A percentile compares a stretch with the other conserved stretches of the same genome.
Conservation (phyloP, 371 early-diverging fungal species). For the Mucor racemosus region DNA sequence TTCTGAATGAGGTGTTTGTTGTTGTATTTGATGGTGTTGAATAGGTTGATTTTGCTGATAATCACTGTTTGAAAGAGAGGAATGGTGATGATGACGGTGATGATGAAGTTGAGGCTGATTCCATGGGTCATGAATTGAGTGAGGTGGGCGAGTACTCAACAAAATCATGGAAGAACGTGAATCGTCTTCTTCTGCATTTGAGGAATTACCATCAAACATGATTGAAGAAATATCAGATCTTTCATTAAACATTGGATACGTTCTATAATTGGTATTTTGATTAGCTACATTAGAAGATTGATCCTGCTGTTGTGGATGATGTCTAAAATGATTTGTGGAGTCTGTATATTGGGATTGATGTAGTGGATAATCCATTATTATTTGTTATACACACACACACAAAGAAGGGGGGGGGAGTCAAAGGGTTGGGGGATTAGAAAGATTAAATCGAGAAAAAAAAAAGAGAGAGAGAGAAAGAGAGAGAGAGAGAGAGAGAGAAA, state of each 20-base stretch:
- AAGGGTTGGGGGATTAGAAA: not conserved
- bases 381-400: not conserved
- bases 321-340: not conserved
- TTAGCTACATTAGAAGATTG: not conserved
- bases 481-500: not conserved
- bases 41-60: slow-evolving; percentile 4
- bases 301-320: not conserved
- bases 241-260: slow-evolving; percentile 12
- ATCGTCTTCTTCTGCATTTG: slow-evolving; percentile 3
- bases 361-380: slow-evolving; percentile 15
- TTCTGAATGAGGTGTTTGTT: slow-evolving; percentile 24
- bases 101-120: slow-evolving; percentile 5
- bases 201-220: slow-evolving; percentile 8
- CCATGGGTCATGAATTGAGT: slow-evolving; percentile 13
- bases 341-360: slow-evolving; percentile 1
- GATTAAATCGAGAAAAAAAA: not conserved
- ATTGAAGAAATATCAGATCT: slow-evolving; percentile 3
- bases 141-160: slow-evolving; percentile 9
- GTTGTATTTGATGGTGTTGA: not conserved
- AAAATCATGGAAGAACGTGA: slow-evolving; percentile 12
- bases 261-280: slow-evolving; percentile 4
- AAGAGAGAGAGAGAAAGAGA: not conserved
- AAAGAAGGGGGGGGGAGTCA: not conserved
- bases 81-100: not conserved
- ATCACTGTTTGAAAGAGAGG: not conserved